Evolutionary conservation across 176 grass and related monocot species (phyloP), one percentile per base, ranked within the genome.

Genomic region (Eremochloa ophiuroides): DNA sequence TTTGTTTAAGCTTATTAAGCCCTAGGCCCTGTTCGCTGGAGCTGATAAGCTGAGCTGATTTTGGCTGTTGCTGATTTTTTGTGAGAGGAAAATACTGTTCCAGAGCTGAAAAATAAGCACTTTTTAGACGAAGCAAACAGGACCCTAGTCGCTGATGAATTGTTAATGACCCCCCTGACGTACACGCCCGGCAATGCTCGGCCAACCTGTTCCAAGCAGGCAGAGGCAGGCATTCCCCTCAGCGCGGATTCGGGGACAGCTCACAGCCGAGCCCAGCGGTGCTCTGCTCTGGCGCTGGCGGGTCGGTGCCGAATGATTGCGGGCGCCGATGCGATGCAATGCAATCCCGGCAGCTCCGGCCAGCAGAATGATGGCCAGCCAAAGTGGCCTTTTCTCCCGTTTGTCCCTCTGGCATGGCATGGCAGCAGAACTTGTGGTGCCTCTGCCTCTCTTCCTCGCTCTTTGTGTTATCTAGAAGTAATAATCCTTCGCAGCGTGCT

Each of bases 171-270:
- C 22, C n/a, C n/a, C n/a, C n/a, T n/a, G n/a, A n/a, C n/a, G n/a
- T n/a, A n/a, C n/a, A n/a, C n/a, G n/a, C 58, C 69, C 60, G 59
- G 34, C 75, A 68, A 38, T 12, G 38, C 50, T 39, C 62, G 55
- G 66, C 72, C 83, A 85, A 64, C 78, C 83, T 82, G 83, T 85
- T 72, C 72, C 44, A 64, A 37, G 82, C 48, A 15, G 39, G 80
- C 80, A 42, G 7, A 33, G 33, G 35, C 9, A 9, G 53, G 53
- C 51, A 10, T 23, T 15, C 38, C 34, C 34, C 39, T 42, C 61
- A 30, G 66, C 69, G 26, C 71, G 37, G 30, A 58, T 68, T 23
- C 28, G 17, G 38, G 68, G 79, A 53, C 64, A 81, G 71, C 71
- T 65, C 8, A 10, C 4, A 3, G 66, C 28, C 29, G 29, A 55